Evolutionary conservation across 441 rosid genomes (phyloP).

Genomic region (Isatis lusitanica): DNA sequence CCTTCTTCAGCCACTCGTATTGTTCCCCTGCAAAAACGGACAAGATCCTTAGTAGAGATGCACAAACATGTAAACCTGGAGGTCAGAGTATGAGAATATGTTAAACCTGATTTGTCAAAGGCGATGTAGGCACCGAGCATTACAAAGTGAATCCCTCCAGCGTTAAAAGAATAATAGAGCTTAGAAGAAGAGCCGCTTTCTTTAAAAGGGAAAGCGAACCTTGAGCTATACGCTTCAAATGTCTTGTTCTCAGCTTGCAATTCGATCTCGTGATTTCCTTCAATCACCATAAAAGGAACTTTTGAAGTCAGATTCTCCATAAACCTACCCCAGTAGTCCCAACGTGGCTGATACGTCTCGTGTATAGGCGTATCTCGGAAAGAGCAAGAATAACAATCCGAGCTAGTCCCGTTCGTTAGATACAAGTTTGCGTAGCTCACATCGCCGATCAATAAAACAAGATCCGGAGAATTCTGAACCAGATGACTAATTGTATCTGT

Average conservation of each 20-base stretch:
- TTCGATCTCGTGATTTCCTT: constrained; percentile 77
- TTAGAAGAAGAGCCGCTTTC: constrained; percentile 73
- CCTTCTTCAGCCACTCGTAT: constrained; percentile 58
- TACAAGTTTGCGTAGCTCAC: constrained; percentile 58
- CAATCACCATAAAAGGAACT: constrained; percentile 68
- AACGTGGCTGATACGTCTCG: constrained; percentile 70
- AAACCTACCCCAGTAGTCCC: constrained; percentile 77
- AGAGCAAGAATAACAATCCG: constrained; percentile 51
- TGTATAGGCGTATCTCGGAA: constrained; percentile 44
- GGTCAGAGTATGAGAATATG: background rate
- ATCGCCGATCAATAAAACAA: constrained; percentile 57
- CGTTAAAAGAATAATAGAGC: constrained; percentile 80
- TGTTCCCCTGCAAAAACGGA: constrained; percentile 40
- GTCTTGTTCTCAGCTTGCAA: constrained; percentile 56
- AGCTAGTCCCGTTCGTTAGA: constrained; percentile 51
- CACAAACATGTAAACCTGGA: background rate
- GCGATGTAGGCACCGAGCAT: constrained; percentile 76
- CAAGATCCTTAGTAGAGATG: background rate
- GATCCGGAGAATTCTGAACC: constrained; percentile 55
- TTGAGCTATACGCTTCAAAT: constrained; percentile 73
- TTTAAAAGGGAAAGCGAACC: constrained; percentile 76
- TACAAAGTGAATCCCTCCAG: constrained; percentile 89
- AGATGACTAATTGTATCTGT: constrained; percentile 54
- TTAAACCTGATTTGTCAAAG: constrained; percentile 58
- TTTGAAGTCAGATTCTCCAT: constrained; percentile 61